Conservation (phyloP, 352 stramenopile genomes). For the Phytophthora ohioensis region DNA sequence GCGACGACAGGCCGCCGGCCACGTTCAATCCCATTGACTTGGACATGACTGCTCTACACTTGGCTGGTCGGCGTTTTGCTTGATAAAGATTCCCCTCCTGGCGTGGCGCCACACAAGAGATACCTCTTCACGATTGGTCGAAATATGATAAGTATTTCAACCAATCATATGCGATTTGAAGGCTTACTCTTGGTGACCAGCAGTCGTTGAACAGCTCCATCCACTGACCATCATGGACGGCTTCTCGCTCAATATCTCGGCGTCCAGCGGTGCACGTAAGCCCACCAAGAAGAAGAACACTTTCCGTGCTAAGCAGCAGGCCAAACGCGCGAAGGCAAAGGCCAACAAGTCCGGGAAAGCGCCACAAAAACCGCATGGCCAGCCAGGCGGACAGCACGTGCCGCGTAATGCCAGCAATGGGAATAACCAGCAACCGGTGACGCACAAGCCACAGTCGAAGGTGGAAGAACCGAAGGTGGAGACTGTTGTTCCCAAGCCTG, state of each 20-base stretch:
- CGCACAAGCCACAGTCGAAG: conserved; percentile 8
- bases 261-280: conserved; percentile 49
- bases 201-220: conserved; percentile 11
- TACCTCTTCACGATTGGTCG: conserved; percentile 21
- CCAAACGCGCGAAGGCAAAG: conserved; percentile 60
- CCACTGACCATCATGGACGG: conserved; percentile 49
- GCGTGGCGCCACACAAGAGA: conserved; percentile 36
- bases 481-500: background rate
- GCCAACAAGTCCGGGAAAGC: conserved; percentile 43
- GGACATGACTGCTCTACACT: conserved; percentile 60
- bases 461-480: conserved; percentile 7
- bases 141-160: conserved; percentile 11
- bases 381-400: conserved; percentile 4
- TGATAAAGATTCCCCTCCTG: conserved; percentile 47
- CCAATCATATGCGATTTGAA: conserved; percentile 26
- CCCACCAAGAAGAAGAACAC: conserved; percentile 78
- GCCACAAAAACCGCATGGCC: conserved; percentile 4
- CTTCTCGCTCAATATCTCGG: conserved; percentile 87
- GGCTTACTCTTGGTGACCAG: conserved; percentile 17
- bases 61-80: conserved; percentile 33
- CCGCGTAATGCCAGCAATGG: conserved; percentile 5
- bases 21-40: conserved; percentile 97
- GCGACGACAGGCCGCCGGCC: conserved; percentile 95
- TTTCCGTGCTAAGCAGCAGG: conserved; percentile 82
- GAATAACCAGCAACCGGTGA: conserved; percentile 7